phyloP scores from a whole-genome alignment of 257 asterid species.

The Salvia splendens region DNA sequence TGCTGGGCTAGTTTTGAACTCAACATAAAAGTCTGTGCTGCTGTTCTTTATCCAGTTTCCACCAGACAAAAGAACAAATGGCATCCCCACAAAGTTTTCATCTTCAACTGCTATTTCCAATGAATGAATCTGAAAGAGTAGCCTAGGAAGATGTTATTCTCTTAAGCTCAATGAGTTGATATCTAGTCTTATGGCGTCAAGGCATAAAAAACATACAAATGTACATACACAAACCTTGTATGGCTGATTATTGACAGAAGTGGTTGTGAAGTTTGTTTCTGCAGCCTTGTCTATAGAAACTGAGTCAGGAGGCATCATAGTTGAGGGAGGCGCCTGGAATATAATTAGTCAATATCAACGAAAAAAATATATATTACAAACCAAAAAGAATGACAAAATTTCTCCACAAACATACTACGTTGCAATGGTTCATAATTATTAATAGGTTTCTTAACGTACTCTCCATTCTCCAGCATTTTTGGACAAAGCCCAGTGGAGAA shows the following conservation, averaged over 20 bases:
- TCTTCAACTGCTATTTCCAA: slow-evolving; percentile 74
- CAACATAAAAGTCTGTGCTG: slow-evolving; percentile 83
- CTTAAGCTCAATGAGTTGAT: slow-evolving; percentile 8
- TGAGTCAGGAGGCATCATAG: slow-evolving; percentile 76
- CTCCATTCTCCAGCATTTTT: slow-evolving; percentile 82
- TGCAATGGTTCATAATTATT: slow-evolving; percentile 11
- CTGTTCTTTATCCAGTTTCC: slow-evolving; percentile 81
- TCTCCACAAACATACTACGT: slow-evolving; percentile 14
- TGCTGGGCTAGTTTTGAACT: slow-evolving; percentile 46
- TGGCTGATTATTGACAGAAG: slow-evolving; percentile 46
- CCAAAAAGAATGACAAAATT: slow-evolving; percentile 13
- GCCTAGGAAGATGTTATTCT: slow-evolving; percentile 29
- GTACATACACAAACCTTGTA: slow-evolving; percentile 50
- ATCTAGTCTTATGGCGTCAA: slow-evolving; percentile 17
- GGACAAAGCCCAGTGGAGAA: slow-evolving; percentile 97
- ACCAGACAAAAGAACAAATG: slow-evolving; percentile 84
- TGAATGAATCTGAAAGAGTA: slow-evolving; percentile 72
- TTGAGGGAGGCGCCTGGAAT: slow-evolving; percentile 77
- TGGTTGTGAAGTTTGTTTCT: slow-evolving; percentile 61
- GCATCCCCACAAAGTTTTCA: slow-evolving; percentile 80
- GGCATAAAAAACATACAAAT: slow-evolving; percentile 22
- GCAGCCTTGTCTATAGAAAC: slow-evolving; percentile 61
- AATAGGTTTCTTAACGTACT: slow-evolving; percentile 46
- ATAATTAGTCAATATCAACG: slow-evolving; percentile 27
- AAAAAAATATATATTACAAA: slow-evolving; percentile 19